Base-by-base conservation (phyloP, 2,329 filamentous ascomycete species). In the Leptographium galeiforme region DNA sequence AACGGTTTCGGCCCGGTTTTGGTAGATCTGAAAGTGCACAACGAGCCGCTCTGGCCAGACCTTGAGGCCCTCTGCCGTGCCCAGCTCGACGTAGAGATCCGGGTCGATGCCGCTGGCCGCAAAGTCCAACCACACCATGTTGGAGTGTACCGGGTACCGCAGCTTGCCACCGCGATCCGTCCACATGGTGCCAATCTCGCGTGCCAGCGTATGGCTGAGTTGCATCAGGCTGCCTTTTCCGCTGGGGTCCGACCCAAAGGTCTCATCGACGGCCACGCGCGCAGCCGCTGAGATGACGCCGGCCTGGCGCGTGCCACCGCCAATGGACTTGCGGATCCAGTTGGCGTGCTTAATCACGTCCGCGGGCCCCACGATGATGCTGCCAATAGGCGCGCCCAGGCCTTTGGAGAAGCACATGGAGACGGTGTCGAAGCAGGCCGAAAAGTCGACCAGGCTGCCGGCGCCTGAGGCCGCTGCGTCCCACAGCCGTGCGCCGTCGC, bases 71-170 rank as follows among this genome's bases (percentile, higher is more conserved):
- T 63, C 67, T 38, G 70, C 69, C 48, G 62, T 61, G 7, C 69
- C 70, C 36, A 73, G 63, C 58, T 67, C 63, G 14, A 64, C 62
- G 51, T 77, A 69, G 41, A 62, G 64, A 53, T 64, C 64, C 7
- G 51, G 56, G 14, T 64, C 63, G 56, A 73, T 71, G 2, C 78
- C 77, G 12, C 78, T 76, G 1, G 75, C 75, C 34, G 80, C 76
- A 16, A 93, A 70, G 65, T 94, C 84, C 55, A 94, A 63, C 88
- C 87, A 95, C 38, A 88, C 80, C 87, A 95, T 94, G 68, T 95
- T 95, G n/a, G 89, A 94, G 63, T 95, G 83, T 1, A 86, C 83
- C 0, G 85, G 84, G 55, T 83, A 74, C 19, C 74, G 67, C 54
- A 89, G 68, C 67, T 77, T 79, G 1, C 88, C 89, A 6, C 88